Evolutionary conservation across 352 stramenopile genomes (phyloP), one percentile per base, ranked within the genome.

Genomic region (Salisapilia sapeloensis): DNA sequence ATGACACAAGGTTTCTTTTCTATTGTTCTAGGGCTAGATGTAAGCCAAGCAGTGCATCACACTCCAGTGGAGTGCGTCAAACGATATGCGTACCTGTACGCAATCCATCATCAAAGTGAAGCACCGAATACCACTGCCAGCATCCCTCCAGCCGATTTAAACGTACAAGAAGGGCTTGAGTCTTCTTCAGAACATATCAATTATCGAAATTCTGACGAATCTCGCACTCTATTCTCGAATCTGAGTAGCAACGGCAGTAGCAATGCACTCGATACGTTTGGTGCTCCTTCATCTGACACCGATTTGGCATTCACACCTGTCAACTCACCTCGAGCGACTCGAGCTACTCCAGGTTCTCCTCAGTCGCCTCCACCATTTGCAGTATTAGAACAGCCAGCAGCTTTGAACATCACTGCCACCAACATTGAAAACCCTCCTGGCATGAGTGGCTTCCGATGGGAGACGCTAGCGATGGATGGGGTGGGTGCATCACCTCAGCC

Each of bases 61-160:
- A 75, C 66, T 13, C 74, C 74, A 1, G 53, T 85, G 15, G 74
- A 89, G 37, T 89, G 74, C 28, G 67, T 81, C 10, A 84, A 83
- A 50, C 66, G 74, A 13, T 89, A 80, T 28, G 74, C 74, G 15
- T 54, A 76, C 32, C 40, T 85, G 27, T 61, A 82, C 38, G 56
- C 59, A 24, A 47, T 46, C n/a, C 33, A 50, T 10, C 48, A 67
- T 21, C 42, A n/a, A n/a, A n/a, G n/a, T n/a, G n/a, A n/a, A n/a
- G n/a, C n/a, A n/a, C n/a, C n/a, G n/a, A n/a, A n/a, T n/a, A n/a
- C n/a, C n/a, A n/a, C n/a, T n/a, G n/a, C n/a, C n/a, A n/a, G n/a
- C n/a, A n/a, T n/a, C n/a, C n/a, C n/a, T n/a, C n/a, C n/a, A n/a
- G n/a, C n/a, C 3, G 29, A 44, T 13, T 31, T 44, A 12, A 44